These are phyloP conservation scores for Globisporangium nagaii DNA, from an alignment of 352 stramenopile genomes.

Conservation along the genomic window DNA sequence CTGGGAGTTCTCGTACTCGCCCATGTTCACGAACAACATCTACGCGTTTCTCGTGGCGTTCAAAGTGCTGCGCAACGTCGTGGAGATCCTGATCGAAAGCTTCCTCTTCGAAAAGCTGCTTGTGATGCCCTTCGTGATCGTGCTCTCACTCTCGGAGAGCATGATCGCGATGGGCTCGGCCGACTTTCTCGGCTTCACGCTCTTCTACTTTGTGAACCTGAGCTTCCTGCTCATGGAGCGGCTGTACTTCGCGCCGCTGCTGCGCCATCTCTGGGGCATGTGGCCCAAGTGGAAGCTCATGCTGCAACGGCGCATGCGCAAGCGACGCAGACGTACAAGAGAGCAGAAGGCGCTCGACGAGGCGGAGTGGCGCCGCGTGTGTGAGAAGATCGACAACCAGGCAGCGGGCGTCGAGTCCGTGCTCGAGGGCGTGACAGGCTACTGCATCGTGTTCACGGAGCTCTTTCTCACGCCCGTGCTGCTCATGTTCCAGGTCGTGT, in stretches of 20 bases:
- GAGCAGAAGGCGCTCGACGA: slow-evolving; percentile 93
- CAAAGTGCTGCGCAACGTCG: slow-evolving; percentile 79
- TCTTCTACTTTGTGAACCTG: slow-evolving; percentile 94
- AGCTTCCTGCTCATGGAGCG: slow-evolving; percentile 90
- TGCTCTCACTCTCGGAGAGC: slow-evolving; percentile 88
- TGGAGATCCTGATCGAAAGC: slow-evolving; percentile 82
- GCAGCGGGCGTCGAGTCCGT: slow-evolving; percentile 92
- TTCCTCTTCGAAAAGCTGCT: slow-evolving; percentile 91
- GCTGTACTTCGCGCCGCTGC: slow-evolving; percentile 90
- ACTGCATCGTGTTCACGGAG: slow-evolving; percentile 88
- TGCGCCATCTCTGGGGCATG: slow-evolving; percentile 72
- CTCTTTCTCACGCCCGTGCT: slow-evolving; percentile 85
- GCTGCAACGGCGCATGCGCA: slow-evolving; percentile 67
- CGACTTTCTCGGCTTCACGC: slow-evolving; percentile 95
- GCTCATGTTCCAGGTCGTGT: slow-evolving; percentile 87
- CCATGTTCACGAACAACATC: slow-evolving; percentile 88
- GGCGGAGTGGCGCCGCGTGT: slow-evolving; percentile 89
- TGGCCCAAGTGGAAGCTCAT: slow-evolving; percentile 92
- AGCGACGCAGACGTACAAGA: slow-evolving; percentile 69
- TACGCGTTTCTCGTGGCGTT: slow-evolving; percentile 90
- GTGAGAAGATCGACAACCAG: slow-evolving; percentile 93
- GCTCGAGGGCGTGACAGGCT: slow-evolving; percentile 87
- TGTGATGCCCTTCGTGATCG: slow-evolving; percentile 85
- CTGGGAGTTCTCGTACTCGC: slow-evolving; percentile 97
- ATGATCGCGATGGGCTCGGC: slow-evolving; percentile 93